A percentile compares a stretch with the other conserved stretches of the same genome.
These are phyloP conservation scores for Emergomyces pasteurianus DNA, from an alignment of 2,329 filamentous ascomycete genomes.

Conservation along the genomic window DNA sequence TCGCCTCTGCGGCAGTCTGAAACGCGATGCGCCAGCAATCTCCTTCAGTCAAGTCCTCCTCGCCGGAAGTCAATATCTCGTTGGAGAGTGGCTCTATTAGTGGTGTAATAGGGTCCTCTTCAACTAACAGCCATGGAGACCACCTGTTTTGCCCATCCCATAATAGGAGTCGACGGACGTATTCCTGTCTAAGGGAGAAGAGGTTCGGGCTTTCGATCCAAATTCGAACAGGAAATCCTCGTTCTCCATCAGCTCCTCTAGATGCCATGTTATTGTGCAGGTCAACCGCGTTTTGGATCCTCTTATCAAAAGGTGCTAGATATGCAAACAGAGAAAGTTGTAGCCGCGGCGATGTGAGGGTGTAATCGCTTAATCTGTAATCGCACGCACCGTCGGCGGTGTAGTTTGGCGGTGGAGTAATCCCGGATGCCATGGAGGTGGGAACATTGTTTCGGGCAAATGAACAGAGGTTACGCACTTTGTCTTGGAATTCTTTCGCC, in stretches of 20 bases:
- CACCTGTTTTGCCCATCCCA: slow-evolving; percentile 10
- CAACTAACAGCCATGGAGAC: slow-evolving; percentile 9
- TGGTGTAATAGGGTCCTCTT: slow-evolving; percentile 7
- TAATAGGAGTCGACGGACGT: slow-evolving; percentile 7
- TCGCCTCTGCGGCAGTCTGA: slow-evolving; percentile 41
- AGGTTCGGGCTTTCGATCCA: slow-evolving; percentile 6
- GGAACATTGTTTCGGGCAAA: slow-evolving; percentile 9
- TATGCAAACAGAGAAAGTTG: slow-evolving; percentile 8
- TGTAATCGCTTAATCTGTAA: slow-evolving; percentile 11
- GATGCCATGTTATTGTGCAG: slow-evolving; percentile 7
- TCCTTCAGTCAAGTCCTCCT: slow-evolving; percentile 2
- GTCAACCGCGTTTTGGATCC: slow-evolving; percentile 9
- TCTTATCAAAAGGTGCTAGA: slow-evolving; percentile 10
- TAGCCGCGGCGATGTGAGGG: slow-evolving; percentile 11
- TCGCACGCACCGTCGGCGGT: background rate
- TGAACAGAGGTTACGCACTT: slow-evolving; percentile 6
- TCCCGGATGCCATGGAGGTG: slow-evolving; percentile 4
- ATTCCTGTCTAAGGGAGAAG: background rate
- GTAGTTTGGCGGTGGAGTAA: slow-evolving; percentile 9
- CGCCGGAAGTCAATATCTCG: slow-evolving; percentile 4
- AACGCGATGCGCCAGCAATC: slow-evolving; percentile 46
- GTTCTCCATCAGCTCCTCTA: background rate
- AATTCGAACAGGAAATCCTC: slow-evolving; percentile 10
- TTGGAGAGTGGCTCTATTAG: slow-evolving; percentile 5
- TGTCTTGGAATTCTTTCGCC: slow-evolving; percentile 14